phyloP scores from a whole-genome alignment of 306 rosid species.

The Casuarina equisetifolia region DNA sequence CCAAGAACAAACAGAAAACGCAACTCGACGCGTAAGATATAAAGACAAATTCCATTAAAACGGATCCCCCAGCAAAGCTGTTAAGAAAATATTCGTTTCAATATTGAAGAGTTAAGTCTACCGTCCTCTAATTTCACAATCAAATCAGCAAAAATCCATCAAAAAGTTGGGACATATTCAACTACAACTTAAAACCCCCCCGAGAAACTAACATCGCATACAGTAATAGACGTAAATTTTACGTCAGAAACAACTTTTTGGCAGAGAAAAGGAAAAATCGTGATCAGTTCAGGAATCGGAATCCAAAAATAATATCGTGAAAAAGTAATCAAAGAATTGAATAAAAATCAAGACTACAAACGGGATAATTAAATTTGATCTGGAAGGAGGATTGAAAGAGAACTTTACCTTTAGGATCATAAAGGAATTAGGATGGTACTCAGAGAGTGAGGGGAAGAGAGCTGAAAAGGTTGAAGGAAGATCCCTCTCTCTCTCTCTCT shows the following conservation, averaged over 20 bases:
- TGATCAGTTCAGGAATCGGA: neutral
- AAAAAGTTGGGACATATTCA: neutral
- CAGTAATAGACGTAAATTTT: neutral
- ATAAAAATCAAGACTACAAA: neutral
- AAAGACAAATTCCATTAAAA: neutral
- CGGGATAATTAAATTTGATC: neutral
- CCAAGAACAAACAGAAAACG: neutral
- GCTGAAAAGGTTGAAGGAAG: slow-evolving; percentile 34
- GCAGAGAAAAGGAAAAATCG: neutral
- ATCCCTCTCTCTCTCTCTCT: slow-evolving; percentile 1
- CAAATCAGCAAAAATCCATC: neutral
- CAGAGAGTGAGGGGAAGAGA: slow-evolving; percentile 23
- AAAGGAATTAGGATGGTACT: slow-evolving; percentile 12
- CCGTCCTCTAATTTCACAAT: neutral
- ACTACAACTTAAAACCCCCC: neutral
- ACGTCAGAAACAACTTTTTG: neutral
- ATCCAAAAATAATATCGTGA: neutral
- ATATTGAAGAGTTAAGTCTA: neutral
- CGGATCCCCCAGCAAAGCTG: neutral
- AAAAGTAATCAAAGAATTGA: neutral
- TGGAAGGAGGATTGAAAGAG: neutral
- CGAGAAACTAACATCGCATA: neutral
- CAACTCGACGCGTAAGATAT: neutral
- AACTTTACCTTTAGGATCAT: neutral
- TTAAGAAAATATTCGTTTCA: no score